Evolutionary conservation across 768 basidiomycete species (phyloP), one percentile per base, ranked within the genome.

Genomic region (Floccularia luteovirens): DNA sequence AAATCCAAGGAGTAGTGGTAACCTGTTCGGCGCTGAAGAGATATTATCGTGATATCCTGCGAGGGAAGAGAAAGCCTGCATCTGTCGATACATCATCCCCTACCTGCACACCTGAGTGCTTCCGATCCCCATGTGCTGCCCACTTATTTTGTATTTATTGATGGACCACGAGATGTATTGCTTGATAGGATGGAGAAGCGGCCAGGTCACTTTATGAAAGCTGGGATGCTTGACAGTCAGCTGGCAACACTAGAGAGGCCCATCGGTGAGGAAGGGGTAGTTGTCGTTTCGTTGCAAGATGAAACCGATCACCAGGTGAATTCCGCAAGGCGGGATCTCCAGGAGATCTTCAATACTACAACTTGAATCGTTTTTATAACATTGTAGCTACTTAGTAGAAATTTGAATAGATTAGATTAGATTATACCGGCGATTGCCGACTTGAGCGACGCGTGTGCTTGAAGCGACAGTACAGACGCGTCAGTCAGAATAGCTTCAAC

Each of bases 21-120:
- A 86, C 82, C 25, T 93, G 90, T 60, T 94, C 90, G 16, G 78
- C 91, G 45, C 62, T 97, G 56, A 92, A 85, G 62, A 70, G 54
- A 49, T 69, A 69, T 46, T 97, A 97, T 57, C 81, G 94, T 4
- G 81, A 86, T 44, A 73, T 91, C 34, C 60, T 97, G 42, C 72
- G 93, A 6, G 91, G 88, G 8, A 61, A 48, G 32, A 7, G 35
- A 21, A 51, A 43, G 24, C 45, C 37, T 5, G 27, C 39, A 7
- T 32, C 53, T 24, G 47, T 45, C 16, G 51, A 54, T 34, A 47
- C 51, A 21, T n/a, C 50, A 44, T 30, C 48, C 45, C 17, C 45
- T 53, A 19, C 58, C 51, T 16, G 46, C 46, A 36, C 46, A 53
- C 34, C 48, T 55, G 30, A 48, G 61, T 17, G 52, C 63, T 5